These are phyloP conservation scores for Phytophthora megakarya DNA, from an alignment of 352 stramenopile species.

Conservation along the genomic window DNA sequence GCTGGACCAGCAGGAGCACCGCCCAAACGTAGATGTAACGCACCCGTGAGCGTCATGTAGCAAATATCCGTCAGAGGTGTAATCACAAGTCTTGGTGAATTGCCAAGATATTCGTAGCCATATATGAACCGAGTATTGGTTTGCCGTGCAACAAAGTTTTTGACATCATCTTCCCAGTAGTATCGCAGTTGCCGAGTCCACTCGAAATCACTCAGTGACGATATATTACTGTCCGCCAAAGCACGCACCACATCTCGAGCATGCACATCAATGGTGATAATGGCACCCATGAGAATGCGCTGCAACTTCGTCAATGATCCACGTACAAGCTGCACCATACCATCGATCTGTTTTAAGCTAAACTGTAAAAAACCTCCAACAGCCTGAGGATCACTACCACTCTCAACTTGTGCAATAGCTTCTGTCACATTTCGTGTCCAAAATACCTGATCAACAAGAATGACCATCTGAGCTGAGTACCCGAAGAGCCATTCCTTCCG, in stretches of 20 bases:
- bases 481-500: slow-evolving; percentile 90
- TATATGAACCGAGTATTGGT: slow-evolving; percentile 89
- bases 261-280: slow-evolving; percentile 94
- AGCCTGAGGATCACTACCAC: slow-evolving; percentile 61
- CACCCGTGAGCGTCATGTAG: slow-evolving; percentile 96
- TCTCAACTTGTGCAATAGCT: slow-evolving; percentile 80
- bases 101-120: slow-evolving; percentile 86
- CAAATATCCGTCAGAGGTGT: slow-evolving; percentile 88
- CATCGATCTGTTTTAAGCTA: slow-evolving; percentile 91
- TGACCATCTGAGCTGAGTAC: slow-evolving; percentile 87
- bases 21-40: slow-evolving; percentile 91
- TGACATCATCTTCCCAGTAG: slow-evolving; percentile 88
- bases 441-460: slow-evolving; percentile 92
- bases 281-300: slow-evolving; percentile 87
- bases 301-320: slow-evolving; percentile 86
- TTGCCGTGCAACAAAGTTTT: slow-evolving; percentile 85
- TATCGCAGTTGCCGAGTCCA: slow-evolving; percentile 92
- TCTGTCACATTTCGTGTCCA: slow-evolving; percentile 91
- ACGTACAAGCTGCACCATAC: slow-evolving; percentile 91
- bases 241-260: slow-evolving; percentile 89
- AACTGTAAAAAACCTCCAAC: slow-evolving; percentile 88
- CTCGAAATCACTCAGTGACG: slow-evolving; percentile 88
- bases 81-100: slow-evolving; percentile 83
- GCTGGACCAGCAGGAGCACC: slow-evolving; percentile 92
- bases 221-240: slow-evolving; percentile 80